These are phyloP conservation scores for Novymonas esmeraldas DNA, from an alignment of 208 protist species.

Conservation along the genomic window DNA sequence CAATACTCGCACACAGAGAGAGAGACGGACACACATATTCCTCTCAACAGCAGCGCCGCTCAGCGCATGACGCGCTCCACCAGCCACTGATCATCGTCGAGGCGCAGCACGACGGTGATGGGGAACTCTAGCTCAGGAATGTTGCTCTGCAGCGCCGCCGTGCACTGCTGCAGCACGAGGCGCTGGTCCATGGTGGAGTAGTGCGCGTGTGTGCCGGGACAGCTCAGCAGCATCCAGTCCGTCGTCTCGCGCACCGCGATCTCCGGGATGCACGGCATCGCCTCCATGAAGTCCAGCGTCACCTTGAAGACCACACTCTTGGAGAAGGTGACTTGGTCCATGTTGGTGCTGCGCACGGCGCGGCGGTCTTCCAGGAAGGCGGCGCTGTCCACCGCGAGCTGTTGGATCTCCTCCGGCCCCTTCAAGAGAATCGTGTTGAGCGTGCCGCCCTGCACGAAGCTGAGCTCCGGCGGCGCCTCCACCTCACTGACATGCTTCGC, in stretches of 20 bases:
- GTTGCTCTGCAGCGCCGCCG: conserved; percentile 66
- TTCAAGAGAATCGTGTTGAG: conserved; percentile 74
- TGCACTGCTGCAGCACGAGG: conserved; percentile 72
- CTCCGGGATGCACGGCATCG: conserved; percentile 59
- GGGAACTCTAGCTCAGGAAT: conserved; percentile 51
- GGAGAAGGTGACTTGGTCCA: conserved; percentile 76
- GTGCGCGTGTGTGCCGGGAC: conserved; percentile 60
- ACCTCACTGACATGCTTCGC: conserved; percentile 29
- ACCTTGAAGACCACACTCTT: conserved; percentile 66
- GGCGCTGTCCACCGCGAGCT: conserved; percentile 42
- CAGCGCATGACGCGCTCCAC: conserved; percentile 67
- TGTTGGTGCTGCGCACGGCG: conserved; percentile 51
- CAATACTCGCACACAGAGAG: not conserved
- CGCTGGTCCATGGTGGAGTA: conserved; percentile 79
- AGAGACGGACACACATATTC: not conserved
- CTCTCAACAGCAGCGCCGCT: too few species aligned
- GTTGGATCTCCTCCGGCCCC: conserved; percentile 27
- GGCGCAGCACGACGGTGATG: conserved; percentile 56
- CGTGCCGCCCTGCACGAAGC: conserved; percentile 59
- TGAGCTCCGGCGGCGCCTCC: conserved; percentile 61
- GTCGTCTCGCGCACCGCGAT: conserved; percentile 83
- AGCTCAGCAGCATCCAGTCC: conserved; percentile 79
- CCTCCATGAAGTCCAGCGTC: conserved; percentile 71
- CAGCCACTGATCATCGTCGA: conserved; percentile 62
- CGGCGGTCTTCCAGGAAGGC: conserved; percentile 59